Conservation (phyloP, 2,329 filamentous ascomycete genomes). For the Alternaria infectoria region DNA sequence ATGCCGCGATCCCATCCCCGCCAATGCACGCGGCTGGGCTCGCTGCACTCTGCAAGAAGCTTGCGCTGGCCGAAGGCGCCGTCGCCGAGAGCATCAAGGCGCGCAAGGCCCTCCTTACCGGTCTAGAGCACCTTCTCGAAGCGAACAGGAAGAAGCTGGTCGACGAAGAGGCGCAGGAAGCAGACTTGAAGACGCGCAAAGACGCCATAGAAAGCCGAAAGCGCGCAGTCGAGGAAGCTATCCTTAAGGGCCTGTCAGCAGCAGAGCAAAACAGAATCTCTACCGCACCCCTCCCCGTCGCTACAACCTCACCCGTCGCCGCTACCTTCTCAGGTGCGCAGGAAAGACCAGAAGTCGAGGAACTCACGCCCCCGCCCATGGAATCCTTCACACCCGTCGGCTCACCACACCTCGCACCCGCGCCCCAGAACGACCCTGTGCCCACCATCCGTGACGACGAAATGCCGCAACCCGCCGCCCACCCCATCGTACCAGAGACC, state of each 20-base stretch:
- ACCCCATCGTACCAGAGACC: conserved; percentile 37
- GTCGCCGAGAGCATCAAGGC: conserved; percentile 90
- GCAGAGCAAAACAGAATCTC: conserved; percentile 59
- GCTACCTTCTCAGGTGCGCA: conserved; percentile 46
- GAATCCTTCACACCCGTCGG: conserved; percentile 61
- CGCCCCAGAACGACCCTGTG: conserved; percentile 16
- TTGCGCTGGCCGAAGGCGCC: conserved; percentile 86
- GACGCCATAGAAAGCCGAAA: conserved; percentile 80
- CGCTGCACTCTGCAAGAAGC: conserved; percentile 84
- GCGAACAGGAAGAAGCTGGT: conserved; percentile 73
- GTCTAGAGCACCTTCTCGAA: conserved; percentile 81
- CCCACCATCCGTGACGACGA: conserved; percentile 38
- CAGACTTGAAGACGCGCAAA: conserved; percentile 70
- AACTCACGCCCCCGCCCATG: conserved; percentile 79
- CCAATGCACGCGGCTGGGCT: conserved; percentile 92
- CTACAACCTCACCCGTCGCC: conserved; percentile 20
- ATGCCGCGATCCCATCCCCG: conserved; percentile 72
- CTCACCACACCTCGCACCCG: conserved; percentile 48
- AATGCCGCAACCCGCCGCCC: conserved; percentile 29
- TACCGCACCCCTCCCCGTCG: conserved; percentile 45
- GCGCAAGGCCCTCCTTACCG: conserved; percentile 75
- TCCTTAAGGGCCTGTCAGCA: conserved; percentile 80
- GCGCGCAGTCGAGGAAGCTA: conserved; percentile 85
- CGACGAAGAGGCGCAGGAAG: conserved; percentile 71
- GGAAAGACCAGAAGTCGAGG: conserved; percentile 81